These are phyloP conservation scores for Durotheca rogersii DNA, from an alignment of 495 filamentous ascomycete genomes.

Conservation along the genomic window DNA sequence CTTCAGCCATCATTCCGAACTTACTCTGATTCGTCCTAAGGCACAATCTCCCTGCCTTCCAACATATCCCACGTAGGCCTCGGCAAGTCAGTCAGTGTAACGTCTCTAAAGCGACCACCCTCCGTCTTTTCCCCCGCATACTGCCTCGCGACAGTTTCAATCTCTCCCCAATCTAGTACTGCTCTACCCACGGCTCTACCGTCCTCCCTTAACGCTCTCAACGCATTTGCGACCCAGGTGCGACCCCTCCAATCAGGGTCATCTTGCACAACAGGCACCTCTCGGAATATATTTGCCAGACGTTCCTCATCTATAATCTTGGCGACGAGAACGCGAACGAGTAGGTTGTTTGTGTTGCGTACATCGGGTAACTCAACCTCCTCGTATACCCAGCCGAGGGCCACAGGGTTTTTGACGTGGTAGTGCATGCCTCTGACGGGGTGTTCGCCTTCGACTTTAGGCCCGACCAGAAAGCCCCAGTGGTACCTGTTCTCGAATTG, in stretches of 20 bases:
- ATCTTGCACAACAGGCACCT: slow-evolving; percentile 36
- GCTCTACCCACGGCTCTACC: slow-evolving; percentile 39
- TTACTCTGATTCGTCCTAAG: not conserved
- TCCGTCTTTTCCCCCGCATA: slow-evolving; percentile 41
- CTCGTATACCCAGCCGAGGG: slow-evolving; percentile 37
- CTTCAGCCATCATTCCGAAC: too few relatives aligned
- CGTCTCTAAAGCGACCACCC: not conserved
- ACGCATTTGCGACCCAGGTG: slow-evolving; percentile 45
- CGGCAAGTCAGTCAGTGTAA: slow-evolving; percentile 1
- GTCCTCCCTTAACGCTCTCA: slow-evolving; percentile 36
- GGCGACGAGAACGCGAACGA: slow-evolving; percentile 48
- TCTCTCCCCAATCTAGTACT: slow-evolving; percentile 38
- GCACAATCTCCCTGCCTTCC: slow-evolving; percentile 5
- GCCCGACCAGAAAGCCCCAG: slow-evolving; percentile 47
- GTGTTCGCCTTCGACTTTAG: slow-evolving; percentile 35
- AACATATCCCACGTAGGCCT: slow-evolving; percentile 20
- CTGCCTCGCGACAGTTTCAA: slow-evolving; percentile 31
- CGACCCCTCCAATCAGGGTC: slow-evolving; percentile 45
- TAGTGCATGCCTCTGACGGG: slow-evolving; percentile 33
- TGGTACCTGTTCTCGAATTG: too few relatives aligned
- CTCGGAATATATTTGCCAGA: slow-evolving; percentile 35
- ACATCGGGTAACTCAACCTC: slow-evolving; percentile 30
- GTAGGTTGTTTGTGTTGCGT: slow-evolving; percentile 35
- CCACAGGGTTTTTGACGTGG: slow-evolving; percentile 35
- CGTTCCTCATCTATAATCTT: slow-evolving; percentile 42